These are phyloP conservation scores for Penicillium manginii DNA, from an alignment of 495 filamentous ascomycete genomes.

Conservation along the genomic window DNA sequence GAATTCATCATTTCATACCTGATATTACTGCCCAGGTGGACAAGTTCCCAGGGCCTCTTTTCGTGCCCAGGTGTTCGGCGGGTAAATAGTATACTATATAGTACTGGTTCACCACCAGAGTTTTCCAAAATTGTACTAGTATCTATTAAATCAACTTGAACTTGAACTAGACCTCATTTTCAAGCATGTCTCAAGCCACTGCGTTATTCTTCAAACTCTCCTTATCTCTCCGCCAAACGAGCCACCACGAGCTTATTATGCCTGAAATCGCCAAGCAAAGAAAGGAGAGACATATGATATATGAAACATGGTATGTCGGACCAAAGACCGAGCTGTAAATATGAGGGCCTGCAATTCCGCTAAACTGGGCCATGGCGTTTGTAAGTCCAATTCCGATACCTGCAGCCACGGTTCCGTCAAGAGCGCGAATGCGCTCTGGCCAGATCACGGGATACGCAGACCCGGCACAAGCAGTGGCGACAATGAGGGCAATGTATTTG, in stretches of 20 bases:
- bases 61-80: too few relatives aligned
- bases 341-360: conserved; percentile 46
- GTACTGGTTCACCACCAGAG: neutral
- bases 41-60: too few relatives aligned
- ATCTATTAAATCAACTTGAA: neutral
- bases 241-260: conserved; percentile 37
- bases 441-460: conserved; percentile 50
- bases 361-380: conserved; percentile 52
- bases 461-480: conserved; percentile 42
- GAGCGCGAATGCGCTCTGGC: conserved; percentile 49
- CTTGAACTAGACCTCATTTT: neutral
- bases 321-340: conserved; percentile 46
- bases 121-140: neutral
- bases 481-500: conserved; percentile 44
- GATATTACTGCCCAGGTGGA: too few relatives aligned
- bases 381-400: conserved; percentile 48
- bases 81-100: too few relatives aligned
- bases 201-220: neutral
- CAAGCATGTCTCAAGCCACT: neutral
- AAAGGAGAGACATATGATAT: conserved; percentile 44
- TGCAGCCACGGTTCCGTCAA: conserved; percentile 42
- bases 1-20: too few relatives aligned
- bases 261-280: conserved; percentile 38
- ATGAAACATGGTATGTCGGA: conserved; percentile 42
- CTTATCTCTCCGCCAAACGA: conserved; percentile 36